phyloP scores from a whole-genome alignment of 148 eudicot species.

The Diospyros kaki region DNA sequence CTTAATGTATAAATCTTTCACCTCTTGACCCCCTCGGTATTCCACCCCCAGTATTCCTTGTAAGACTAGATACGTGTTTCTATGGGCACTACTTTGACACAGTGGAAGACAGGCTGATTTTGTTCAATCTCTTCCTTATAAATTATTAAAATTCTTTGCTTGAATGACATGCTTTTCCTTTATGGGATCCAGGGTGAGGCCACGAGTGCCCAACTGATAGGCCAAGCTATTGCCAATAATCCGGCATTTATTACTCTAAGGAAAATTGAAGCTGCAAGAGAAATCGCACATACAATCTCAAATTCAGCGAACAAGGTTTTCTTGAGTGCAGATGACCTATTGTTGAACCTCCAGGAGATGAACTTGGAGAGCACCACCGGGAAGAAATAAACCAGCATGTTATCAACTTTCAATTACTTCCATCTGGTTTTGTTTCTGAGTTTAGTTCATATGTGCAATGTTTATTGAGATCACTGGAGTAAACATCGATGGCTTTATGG shows the following conservation, averaged over 20 bases:
- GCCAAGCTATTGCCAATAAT: constrained; percentile 89
- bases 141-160: not conserved
- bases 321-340: constrained; percentile 63
- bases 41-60: no score
- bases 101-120: no score
- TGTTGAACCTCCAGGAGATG: constrained; percentile 76
- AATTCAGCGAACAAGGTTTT: constrained; percentile 62
- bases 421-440: not conserved
- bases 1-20: no score
- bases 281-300: constrained; percentile 62
- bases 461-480: not conserved
- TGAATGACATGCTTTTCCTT: not conserved
- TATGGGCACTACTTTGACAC: no score
- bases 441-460: not conserved
- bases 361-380: constrained; percentile 18
- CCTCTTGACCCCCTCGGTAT: no score
- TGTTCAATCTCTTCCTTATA: not conserved
- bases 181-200: constrained; percentile 78
- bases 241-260: constrained; percentile 86
- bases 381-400: constrained; percentile 21
- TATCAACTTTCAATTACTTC: no score
- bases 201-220: constrained; percentile 90
- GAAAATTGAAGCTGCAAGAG: constrained; percentile 88
- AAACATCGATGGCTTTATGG: not conserved
- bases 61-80: no score